Evolutionary conservation across 441 rosid genomes (phyloP).

Genomic region (Euphorbia celastroides): DNA sequence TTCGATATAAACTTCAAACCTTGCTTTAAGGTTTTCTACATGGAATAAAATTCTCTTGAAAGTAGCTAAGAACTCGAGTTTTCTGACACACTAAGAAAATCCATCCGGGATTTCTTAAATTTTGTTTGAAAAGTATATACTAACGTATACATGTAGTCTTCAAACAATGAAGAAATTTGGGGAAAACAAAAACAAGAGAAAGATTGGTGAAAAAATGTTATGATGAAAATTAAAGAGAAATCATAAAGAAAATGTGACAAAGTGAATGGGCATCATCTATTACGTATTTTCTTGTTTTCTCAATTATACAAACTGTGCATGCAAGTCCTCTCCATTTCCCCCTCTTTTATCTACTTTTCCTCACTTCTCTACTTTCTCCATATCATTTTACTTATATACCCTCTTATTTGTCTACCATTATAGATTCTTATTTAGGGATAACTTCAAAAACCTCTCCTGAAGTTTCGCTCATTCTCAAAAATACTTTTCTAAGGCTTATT

Average conservation of each 20-base stretch:
- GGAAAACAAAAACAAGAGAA: not conserved
- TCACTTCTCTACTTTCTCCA: not conserved
- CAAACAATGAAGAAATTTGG: not conserved
- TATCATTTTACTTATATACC: not conserved
- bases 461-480: too few relatives aligned
- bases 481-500: too few relatives aligned
- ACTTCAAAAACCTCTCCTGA: too few relatives aligned
- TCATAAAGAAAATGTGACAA: constrained; percentile 21
- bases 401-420: not conserved
- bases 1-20: too few relatives aligned
- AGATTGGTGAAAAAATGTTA: constrained; percentile 12
- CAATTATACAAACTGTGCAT: constrained; percentile 5
- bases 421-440: not conserved
- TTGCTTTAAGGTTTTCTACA: too few relatives aligned
- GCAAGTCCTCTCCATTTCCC: not conserved
- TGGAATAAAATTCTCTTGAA: too few relatives aligned
- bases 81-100: too few relatives aligned
- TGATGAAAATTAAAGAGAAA: not conserved
- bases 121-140: not conserved
- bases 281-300: constrained; percentile 15
- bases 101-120: not conserved
- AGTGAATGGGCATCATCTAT: constrained; percentile 14
- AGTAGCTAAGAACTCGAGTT: too few relatives aligned
- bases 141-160: not conserved
- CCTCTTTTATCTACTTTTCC: constrained; percentile 12